A percentile compares a stretch with the other conserved stretches of the same genome.
Evolutionary conservation across 208 protist genomes (phyloP).

Genomic region (Spongospora subterranea): DNA sequence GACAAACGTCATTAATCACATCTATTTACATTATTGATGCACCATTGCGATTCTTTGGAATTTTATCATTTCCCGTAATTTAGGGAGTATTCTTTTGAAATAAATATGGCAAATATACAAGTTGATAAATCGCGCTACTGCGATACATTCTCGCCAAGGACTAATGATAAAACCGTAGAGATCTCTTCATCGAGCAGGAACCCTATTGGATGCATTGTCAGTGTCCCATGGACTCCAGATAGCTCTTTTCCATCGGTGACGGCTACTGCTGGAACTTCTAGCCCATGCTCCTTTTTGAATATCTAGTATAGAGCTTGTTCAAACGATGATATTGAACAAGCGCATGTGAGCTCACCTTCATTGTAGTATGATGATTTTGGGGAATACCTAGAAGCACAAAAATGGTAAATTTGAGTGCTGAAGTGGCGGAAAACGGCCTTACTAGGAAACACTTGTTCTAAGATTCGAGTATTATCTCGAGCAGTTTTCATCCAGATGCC

Average conservation of each 20-base stretch:
- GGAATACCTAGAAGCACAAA: not conserved
- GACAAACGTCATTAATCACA: too few relatives aligned
- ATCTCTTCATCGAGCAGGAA: conserved; percentile 14
- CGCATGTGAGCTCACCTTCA: not conserved
- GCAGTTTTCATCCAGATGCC: conserved; percentile 1
- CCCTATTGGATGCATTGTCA: not conserved
- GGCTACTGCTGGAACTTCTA: not conserved
- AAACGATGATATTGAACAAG: not conserved
- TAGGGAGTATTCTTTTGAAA: too few relatives aligned
- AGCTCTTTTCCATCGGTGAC: not conserved
- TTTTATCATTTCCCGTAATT: too few relatives aligned
- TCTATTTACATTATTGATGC: too few relatives aligned
- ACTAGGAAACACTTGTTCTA: not conserved
- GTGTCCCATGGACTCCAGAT: not conserved
- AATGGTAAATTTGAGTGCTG: not conserved
- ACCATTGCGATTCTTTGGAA: too few relatives aligned
- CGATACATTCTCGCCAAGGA: not conserved
- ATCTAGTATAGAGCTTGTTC: not conserved
- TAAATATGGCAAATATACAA: too few relatives aligned
- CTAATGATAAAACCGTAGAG: not conserved
- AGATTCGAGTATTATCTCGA: not conserved
- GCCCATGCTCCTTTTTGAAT: not conserved
- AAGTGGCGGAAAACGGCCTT: not conserved
- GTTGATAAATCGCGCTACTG: not conserved
- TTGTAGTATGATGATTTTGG: not conserved